Evolutionary conservation across 345 rosid species (phyloP).

Genomic region (Geranium brycei): DNA sequence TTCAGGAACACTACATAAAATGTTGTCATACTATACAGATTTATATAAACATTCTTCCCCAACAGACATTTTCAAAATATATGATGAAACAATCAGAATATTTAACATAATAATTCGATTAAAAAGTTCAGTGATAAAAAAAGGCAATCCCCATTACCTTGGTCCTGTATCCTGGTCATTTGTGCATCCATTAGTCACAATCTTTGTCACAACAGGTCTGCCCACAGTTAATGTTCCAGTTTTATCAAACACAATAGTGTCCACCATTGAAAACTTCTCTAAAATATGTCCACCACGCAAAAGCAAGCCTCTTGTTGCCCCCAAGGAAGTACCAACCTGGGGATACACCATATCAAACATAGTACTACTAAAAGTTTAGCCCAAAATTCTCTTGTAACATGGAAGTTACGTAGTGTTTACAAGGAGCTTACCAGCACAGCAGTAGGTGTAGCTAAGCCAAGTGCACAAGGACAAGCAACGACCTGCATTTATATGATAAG

Average conservation of each 20-base stretch:
- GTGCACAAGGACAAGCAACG: constrained; percentile 98
- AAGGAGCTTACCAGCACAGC: constrained; percentile 70
- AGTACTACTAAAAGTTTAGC: constrained; percentile 2
- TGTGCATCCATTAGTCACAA: constrained; percentile 31
- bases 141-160: constrained; percentile 14
- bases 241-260: constrained; percentile 77
- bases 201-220: constrained; percentile 71
- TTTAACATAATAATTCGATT: neutral
- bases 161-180: constrained; percentile 36
- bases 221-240: constrained; percentile 91
- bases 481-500: constrained; percentile 39
- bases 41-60: no score
- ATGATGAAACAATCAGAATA: neutral
- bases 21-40: neutral
- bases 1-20: neutral
- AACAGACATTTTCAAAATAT: neutral
- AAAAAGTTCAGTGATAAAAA: neutral
- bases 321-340: constrained; percentile 86
- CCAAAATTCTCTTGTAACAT: constrained; percentile 9
- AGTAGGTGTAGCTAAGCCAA: constrained; percentile 96
- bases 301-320: constrained; percentile 89
- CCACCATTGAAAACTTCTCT: constrained; percentile 80
- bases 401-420: constrained; percentile 6
- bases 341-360: constrained; percentile 1
- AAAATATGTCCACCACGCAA: constrained; percentile 82